Base-by-base conservation (phyloP, 768 basidiomycete species). In the Trametes gibbosa region DNA sequence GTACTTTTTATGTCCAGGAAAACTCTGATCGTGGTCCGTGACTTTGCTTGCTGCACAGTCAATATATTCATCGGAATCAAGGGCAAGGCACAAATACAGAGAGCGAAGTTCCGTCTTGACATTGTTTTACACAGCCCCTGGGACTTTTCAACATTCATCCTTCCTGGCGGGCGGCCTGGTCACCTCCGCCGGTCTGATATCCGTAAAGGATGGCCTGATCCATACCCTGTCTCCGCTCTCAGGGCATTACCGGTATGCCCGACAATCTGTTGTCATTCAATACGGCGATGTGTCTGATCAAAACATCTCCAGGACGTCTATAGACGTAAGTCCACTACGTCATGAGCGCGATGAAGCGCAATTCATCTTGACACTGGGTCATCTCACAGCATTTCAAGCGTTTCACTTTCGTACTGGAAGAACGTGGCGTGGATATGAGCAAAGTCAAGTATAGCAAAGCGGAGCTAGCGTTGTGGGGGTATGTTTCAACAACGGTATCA, bases 1-100 rank as follows among this genome's bases (percentile, higher is more conserved):
- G 25, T 19, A 7, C 19, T 19, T 37, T 10, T 13, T 39, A 10
- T 21, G 23, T 39, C 25, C 17, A 12, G 39, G 24, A n/a, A 48
- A 19, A 34, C 23, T 46, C 13, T 63, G 37, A n/a, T 53, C 25
- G 23, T n/a, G n/a, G n/a, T n/a, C n/a, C n/a, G n/a, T 21, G 3
- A 34, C 14, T 19, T 1, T 37, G 14, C 57, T 19, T 10, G 50
- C 41, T 48, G 41, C 17, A 41, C 39, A 84, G 83, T 82, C 69
- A 85, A 87, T 62, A 73, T 87, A 14, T 89, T 83, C 68, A 75
- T 89, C 47, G 87, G 85, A 0, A 84, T 89, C 63, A 88, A 89
- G 75, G 75, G 77, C 76, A 63, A 58, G 57, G 16, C 21, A n/a
- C 27, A 39, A 21, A 16, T 17, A 16, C 17, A 17, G 0, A 25